phyloP scores from a whole-genome alignment of 305 asterid species.

The Striga hermonthica region DNA sequence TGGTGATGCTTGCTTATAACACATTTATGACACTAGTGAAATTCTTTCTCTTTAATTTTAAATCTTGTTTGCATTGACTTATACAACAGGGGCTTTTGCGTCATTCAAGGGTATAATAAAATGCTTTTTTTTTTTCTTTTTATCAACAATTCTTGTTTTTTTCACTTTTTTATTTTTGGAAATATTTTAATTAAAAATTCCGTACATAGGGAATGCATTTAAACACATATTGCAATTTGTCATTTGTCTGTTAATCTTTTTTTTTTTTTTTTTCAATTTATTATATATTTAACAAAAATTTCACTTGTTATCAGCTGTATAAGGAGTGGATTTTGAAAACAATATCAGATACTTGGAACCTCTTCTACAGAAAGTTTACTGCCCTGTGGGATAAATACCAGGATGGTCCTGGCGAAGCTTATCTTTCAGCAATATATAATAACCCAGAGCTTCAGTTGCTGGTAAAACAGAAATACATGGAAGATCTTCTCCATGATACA shows the following conservation, averaged over 20 bases:
- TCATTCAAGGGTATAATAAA: neutral
- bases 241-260: neutral
- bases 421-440: conserved; percentile 76
- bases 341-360: conserved; percentile 83
- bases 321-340: conserved; percentile 82
- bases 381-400: conserved; percentile 88
- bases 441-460: conserved; percentile 57
- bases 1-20: neutral
- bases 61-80: neutral
- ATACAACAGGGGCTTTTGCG: neutral
- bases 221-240: conserved; percentile 9
- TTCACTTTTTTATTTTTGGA: neutral
- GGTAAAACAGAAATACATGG: conserved; percentile 64
- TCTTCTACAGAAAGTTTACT: conserved; percentile 65
- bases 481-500: conserved; percentile 68
- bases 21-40: conserved; percentile 4
- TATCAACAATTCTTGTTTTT: neutral
- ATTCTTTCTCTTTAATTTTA: neutral
- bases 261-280: neutral
- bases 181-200: neutral
- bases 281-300: neutral
- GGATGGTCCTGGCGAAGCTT: conserved; percentile 94
- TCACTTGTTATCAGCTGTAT: conserved; percentile 45
- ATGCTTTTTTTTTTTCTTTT: neutral
- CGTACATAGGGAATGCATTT: neutral